Base-by-base conservation (phyloP, 345 rosid genomes). In the Citrus mangshanensis region DNA sequence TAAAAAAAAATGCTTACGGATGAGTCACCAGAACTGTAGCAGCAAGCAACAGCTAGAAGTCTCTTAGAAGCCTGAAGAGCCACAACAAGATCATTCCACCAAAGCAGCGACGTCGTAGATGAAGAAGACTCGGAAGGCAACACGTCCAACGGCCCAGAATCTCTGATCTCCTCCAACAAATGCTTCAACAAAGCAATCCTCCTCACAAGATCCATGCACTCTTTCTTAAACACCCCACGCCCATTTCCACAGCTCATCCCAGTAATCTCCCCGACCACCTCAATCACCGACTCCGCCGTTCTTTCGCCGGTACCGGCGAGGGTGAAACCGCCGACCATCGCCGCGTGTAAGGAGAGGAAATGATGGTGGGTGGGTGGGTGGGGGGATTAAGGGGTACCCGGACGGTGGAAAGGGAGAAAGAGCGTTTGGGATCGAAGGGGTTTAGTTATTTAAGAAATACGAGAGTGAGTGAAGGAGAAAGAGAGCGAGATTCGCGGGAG, bases 91-190 rank as follows among this genome's bases (percentile, higher is more conserved):
- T 92, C 94, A 68, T 89, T 89, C 79, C 85, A 87, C 98, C 98
- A 95, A 49, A 73, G 73, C 4, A 81, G 76, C 7, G 81, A 81
- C 30, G 75, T 77, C 18, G 77, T 14, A 0, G 82, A 68, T 9
- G 85, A 78, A 5, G 81, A 72, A 6, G 86, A 76, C 35, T 30
- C 74, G 24, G 87, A 72, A 61, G 74, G 40, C 37, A 71, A 3
- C 21, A 42, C 70, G 75, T 73, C 82, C 73, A 75, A 42, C 24
- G 74, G 72, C 27, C 71, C 79, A 75, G 30, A 84, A 74, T 93
- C 96, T 27, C 81, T 82, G 5, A 93, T 86, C 86, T 97, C 98
- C 82, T 94, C 98, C n/a, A 97, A 71, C 78, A 97, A 85, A 88
- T 90, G 90, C 77, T 89, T 87, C 81, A 97, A 81, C 42, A 91